These are phyloP conservation scores for Euphorbia neoarborescens DNA, from an alignment of 441 rosid genomes.

Conservation along the genomic window DNA sequence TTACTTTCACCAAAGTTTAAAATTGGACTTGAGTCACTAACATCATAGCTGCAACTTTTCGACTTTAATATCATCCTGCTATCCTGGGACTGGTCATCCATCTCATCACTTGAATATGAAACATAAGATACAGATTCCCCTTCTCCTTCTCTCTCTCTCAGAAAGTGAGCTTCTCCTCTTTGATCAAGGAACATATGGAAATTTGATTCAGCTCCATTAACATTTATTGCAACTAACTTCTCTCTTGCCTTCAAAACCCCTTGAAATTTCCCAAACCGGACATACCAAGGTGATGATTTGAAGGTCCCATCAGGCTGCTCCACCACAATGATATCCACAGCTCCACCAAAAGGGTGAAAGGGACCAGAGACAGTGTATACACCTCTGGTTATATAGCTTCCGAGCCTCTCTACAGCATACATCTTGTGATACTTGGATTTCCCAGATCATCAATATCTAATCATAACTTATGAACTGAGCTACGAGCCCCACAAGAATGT, in stretches of 20 bases:
- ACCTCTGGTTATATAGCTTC: conserved; percentile 75
- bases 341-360: conserved; percentile 96
- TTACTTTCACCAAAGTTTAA: conserved; percentile 25
- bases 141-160: conserved; percentile 53
- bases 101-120: conserved; percentile 55
- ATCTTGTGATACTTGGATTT: conserved; percentile 27
- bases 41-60: conserved; percentile 42
- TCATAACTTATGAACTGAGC: conserved; percentile 17
- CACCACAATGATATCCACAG: conserved; percentile 89
- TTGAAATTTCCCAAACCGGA: conserved; percentile 90
- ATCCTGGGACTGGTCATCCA: conserved; percentile 30
- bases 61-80: conserved; percentile 41
- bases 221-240: conserved; percentile 51
- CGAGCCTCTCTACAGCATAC: conserved; percentile 81
- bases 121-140: conserved; percentile 37
- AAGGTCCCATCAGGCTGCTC: conserved; percentile 88
- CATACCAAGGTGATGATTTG: conserved; percentile 96
- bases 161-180: conserved; percentile 87
- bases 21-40: conserved; percentile 19
- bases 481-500: conserved; percentile 16
- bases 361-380: conserved; percentile 80
- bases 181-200: conserved; percentile 81
- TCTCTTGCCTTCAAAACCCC: conserved; percentile 76
- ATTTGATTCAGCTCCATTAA: conserved; percentile 62
- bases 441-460: conserved; percentile 21